Base-by-base conservation (phyloP, 2,329 filamentous ascomycete genomes). In the Aspergillus sp. region DNA sequence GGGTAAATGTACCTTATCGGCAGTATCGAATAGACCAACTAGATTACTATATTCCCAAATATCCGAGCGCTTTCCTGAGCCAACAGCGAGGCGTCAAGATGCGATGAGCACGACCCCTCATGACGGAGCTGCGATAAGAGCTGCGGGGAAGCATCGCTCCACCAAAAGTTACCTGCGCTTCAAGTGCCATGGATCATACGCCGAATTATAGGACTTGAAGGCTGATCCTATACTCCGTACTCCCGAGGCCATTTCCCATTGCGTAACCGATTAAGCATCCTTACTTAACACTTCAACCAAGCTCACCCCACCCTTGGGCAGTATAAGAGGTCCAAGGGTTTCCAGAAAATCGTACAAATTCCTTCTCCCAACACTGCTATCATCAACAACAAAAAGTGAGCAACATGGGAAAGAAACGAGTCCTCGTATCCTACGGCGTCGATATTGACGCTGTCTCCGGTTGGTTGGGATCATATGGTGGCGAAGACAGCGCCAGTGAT, bases 371-470 rank as follows among this genome's bases (percentile, higher is more conserved):
- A 11, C 27, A 31, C 27, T 31, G 3, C 3, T 31, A 31, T 9
- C 27, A 31, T 31, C 27, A 31, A 3, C 7, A 23, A 24, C 46
- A 24, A 50, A 50, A 48, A 46, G 41, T 44, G 4, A 59, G 12
- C 52, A 55, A 52, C 39, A 70, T 70, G 68, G 66, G 68, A 55
- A 77, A 77, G 70, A 84, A 84, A 63, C 75, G 81, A 52, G 79
- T 85, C 49, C 78, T 84, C 39, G 79, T 82, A 44, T 76, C 83
- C 63, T 90, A 90, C 65, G 86, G 87, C 3, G 86, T 91, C 23
- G 89, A 91, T 60, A 86, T 91, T 24, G 88, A 91, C 62, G 88
- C 88, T n/a, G 86, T 91, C 2, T 84, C 88, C 1, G 88, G 89
- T 8, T 91, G 89, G 89, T 78, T 91, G 0, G 89, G 89, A 0